Percentiles rank a stretch among this genome's conserved stretches.
These are phyloP conservation scores for Xylaria sp. DNA, from an alignment of 2,329 filamentous ascomycete genomes.

Conservation along the genomic window DNA sequence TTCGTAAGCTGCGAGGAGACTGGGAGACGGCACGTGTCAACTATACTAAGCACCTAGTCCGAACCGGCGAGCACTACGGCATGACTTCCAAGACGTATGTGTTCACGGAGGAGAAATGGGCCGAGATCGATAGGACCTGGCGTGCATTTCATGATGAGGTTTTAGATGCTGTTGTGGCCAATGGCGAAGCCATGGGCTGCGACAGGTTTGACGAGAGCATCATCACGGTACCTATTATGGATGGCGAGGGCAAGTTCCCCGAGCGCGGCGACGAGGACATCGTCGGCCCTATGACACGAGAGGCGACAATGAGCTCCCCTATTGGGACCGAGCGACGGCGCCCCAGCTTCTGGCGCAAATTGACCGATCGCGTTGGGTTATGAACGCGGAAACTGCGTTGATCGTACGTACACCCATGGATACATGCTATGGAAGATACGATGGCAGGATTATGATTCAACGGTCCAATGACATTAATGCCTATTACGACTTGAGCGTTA, in stretches of 20 bases:
- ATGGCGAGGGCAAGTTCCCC: slow-evolving; percentile 85
- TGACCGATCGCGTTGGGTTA: slow-evolving; percentile 48
- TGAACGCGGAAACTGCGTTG: slow-evolving; percentile 39
- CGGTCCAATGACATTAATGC: slow-evolving; percentile 37
- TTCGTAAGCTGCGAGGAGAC: slow-evolving; percentile 74
- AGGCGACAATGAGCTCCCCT: slow-evolving; percentile 59
- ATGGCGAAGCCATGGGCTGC: slow-evolving; percentile 51
- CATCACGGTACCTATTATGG: slow-evolving; percentile 74
- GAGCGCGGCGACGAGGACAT: slow-evolving; percentile 90
- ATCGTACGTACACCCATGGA: background rate
- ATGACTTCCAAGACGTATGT: slow-evolving; percentile 88
- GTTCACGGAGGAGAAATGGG: slow-evolving; percentile 90
- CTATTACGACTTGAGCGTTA: slow-evolving; percentile 42
- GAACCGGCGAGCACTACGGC: slow-evolving; percentile 90
- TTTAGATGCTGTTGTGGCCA: slow-evolving; percentile 61
- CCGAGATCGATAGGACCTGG: slow-evolving; percentile 80
- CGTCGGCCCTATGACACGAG: slow-evolving; percentile 86
- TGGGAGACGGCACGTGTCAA: slow-evolving; percentile 87
- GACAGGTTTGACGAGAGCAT: slow-evolving; percentile 65
- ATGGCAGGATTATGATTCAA: slow-evolving; percentile 22
- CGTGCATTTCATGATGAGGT: slow-evolving; percentile 73
- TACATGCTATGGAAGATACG: slow-evolving; percentile 7
- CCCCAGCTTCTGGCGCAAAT: slow-evolving; percentile 47
- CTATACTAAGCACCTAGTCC: slow-evolving; percentile 88
- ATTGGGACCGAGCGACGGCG: slow-evolving; percentile 44